Base-by-base conservation (phyloP, 495 filamentous ascomycete species). In the Aspergillus biplanus region DNA sequence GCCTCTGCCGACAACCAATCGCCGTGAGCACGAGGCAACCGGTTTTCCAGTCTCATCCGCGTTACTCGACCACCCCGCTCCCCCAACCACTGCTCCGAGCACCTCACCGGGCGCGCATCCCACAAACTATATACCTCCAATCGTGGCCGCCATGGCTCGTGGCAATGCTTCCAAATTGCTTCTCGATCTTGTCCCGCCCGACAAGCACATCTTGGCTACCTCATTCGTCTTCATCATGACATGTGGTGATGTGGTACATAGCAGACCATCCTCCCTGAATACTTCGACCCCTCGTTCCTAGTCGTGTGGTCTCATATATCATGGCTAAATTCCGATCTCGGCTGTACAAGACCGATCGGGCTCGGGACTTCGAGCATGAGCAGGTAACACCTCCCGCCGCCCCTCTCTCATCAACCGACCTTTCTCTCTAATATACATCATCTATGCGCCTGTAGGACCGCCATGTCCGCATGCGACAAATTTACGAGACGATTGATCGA, bases 351-450 rank as follows among this genome's bases (percentile, higher is more conserved):
- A 82, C 79, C 63, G 79, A 82, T 61, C 78, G 79, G 49, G 79
- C 79, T 57, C 71, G 77, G 62, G 79, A 82, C 48, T 82, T 82
- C 52, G 79, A 80, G 58, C 79, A 82, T 71, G 79, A 82, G 67
- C 76, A 79, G 71, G 79, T 81, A 63, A 16, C 59, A 42, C 35
- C 48, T 48, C 21, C 31, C 7, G 44, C 9, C 16, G 3, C 0
- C 4, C 7, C 27, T 6, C 9, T 32, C n/a, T 47, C 34, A 58
- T 27, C 27, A 16, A 5, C 46, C 12, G 53, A 4, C 34, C 2
- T 7, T 50, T 18, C 9, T 56, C 33, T 7, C 33, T 57, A 9
- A 44, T n/a, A 9, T 34, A 52, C 49, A 37, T 44, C 31, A 11
- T 13, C 16, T 8, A 44, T 47, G n/a, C 34, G 12, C 2, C 37